These are phyloP conservation scores for Phytophthora vignae DNA, from an alignment of 352 stramenopile species.

Conservation along the genomic window DNA sequence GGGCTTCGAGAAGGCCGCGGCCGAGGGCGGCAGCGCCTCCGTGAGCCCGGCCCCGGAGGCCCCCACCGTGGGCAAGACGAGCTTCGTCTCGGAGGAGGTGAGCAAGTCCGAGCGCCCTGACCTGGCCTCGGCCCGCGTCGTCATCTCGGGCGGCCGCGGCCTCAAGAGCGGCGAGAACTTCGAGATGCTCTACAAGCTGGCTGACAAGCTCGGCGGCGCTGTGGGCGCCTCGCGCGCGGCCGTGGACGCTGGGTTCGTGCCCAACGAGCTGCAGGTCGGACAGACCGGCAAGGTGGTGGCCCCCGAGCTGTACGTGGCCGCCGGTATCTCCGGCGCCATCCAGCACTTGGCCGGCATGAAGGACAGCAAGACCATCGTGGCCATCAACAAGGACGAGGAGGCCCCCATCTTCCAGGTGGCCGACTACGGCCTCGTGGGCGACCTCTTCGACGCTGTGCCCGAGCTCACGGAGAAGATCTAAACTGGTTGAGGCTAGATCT, in stretches of 20 bases:
- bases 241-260: conserved; percentile 98
- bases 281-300: conserved; percentile 99
- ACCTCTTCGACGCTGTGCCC: conserved; percentile 98
- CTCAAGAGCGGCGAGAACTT: conserved; percentile 99
- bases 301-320: conserved; percentile 97
- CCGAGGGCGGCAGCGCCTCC: conserved; percentile 72
- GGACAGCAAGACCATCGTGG: conserved; percentile 99
- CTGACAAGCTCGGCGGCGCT: conserved; percentile 97
- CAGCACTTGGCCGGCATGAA: conserved; percentile 99
- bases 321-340: conserved; percentile 98
- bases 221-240: conserved; percentile 98
- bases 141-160: conserved; percentile 96
- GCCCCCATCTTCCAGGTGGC: conserved; percentile 99
- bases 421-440: conserved; percentile 98
- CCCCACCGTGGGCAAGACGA: conserved; percentile 69
- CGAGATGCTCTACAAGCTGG: conserved; percentile 96
- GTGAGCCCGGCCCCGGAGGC: conserved; percentile 75
- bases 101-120: conserved; percentile 97
- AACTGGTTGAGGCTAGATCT: conserved; percentile 18
- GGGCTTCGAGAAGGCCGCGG: conserved; percentile 96
- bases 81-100: conserved; percentile 95
- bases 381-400: conserved; percentile 99
- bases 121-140: conserved; percentile 93
- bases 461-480: conserved; percentile 98
- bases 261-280: conserved; percentile 99